A percentile compares a stretch with the other conserved stretches of the same genome.
These are phyloP conservation scores for Picochlorum sp. DNA, from an alignment of 139 green algal genomes.

Conservation along the genomic window DNA sequence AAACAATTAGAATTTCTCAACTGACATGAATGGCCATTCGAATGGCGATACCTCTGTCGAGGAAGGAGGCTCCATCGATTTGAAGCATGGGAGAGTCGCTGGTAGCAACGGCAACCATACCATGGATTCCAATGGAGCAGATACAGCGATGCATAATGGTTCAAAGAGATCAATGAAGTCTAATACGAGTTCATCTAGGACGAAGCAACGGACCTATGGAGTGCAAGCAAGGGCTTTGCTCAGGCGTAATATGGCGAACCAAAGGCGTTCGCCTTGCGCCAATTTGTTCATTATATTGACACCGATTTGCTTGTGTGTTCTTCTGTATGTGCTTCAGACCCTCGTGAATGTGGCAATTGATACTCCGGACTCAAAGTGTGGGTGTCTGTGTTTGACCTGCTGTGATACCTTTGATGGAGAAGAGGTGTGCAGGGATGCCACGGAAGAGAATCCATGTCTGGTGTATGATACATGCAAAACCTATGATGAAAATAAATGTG, in stretches of 20 bases:
- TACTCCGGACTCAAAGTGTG: slow-evolving; percentile 46
- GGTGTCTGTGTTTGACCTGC: slow-evolving; percentile 55
- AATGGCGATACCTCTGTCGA: too few species aligned
- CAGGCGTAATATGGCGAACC: slow-evolving; percentile 53
- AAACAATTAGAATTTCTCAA: too few species aligned
- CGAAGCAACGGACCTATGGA: slow-evolving; percentile 7
- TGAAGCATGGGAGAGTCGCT: too few species aligned
- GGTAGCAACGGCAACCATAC: too few species aligned
- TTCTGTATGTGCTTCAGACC: slow-evolving; percentile 54
- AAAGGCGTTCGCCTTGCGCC: slow-evolving; percentile 47
- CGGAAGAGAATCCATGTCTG: neutral
- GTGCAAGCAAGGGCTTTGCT: slow-evolving; percentile 43
- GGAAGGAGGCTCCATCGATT: too few species aligned
- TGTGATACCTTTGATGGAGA: slow-evolving; percentile 22
- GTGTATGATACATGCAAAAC: neutral
- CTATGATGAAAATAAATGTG: slow-evolving; percentile 37
- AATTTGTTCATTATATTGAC: slow-evolving; percentile 56
- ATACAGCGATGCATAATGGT: too few species aligned
- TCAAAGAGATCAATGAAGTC: neutral
- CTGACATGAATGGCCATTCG: too few species aligned
- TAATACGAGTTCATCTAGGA: neutral
- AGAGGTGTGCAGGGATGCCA: slow-evolving; percentile 1
- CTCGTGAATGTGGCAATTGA: slow-evolving; percentile 38
- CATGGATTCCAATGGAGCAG: too few species aligned
- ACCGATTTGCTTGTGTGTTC: slow-evolving; percentile 63